These are phyloP conservation scores for Sporothrix euskadiensis DNA, from an alignment of 2,329 filamentous ascomycete species.

Conservation along the genomic window DNA sequence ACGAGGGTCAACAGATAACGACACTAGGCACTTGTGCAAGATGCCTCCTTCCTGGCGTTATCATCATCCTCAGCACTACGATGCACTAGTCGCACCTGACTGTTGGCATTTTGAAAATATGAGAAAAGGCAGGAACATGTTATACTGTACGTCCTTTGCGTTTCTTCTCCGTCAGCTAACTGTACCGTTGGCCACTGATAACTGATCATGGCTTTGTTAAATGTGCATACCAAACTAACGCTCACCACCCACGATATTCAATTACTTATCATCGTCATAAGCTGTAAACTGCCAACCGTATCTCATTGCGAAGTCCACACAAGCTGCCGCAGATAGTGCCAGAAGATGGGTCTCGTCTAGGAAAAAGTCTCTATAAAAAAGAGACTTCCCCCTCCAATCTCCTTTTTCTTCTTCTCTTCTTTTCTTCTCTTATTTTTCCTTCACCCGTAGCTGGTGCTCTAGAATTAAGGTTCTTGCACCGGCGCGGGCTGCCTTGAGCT, in stretches of 20 bases:
- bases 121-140: not conserved
- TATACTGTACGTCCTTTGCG: not conserved
- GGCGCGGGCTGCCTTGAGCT: slow-evolving; percentile 4
- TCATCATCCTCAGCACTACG: not conserved
- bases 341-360: not conserved
- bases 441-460: not conserved
- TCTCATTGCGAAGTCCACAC: not conserved
- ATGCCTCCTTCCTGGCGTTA: not conserved
- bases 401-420: not conserved
- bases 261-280: not conserved
- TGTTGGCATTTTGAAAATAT: not conserved
- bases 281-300: not conserved
- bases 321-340: not conserved
- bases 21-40: not conserved
- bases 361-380: not conserved
- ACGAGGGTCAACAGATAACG: not conserved
- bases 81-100: not conserved
- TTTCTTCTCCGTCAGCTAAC: not conserved
- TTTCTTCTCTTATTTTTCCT: not conserved
- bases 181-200: not conserved
- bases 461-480: not conserved
- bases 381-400: not conserved
- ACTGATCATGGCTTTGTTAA: no score
- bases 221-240: not conserved
- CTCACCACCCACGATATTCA: not conserved